phyloP scores from a whole-genome alignment of 2,329 filamentous ascomycete genomes.

The Aspergillus thermomutatus region DNA sequence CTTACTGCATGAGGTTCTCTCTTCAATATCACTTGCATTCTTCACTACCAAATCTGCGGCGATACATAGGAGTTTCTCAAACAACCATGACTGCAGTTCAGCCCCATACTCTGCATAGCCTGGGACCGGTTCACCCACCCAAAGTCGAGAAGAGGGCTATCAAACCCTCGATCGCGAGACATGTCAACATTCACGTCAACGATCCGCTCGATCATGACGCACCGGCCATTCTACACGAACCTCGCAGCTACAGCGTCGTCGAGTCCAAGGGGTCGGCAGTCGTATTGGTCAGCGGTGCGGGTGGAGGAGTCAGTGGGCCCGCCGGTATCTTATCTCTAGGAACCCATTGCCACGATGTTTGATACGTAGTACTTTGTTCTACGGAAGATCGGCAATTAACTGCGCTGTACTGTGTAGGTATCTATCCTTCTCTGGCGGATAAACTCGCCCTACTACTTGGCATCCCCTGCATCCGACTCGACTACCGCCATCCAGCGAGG shows the following conservation, averaged over 20 bases:
- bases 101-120: neutral
- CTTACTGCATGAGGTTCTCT: neutral
- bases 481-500: conserved; percentile 38
- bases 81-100: neutral
- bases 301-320: conserved; percentile 41
- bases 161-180: conserved; percentile 13
- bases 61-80: neutral
- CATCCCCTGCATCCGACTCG: conserved; percentile 40
- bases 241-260: conserved; percentile 20
- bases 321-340: conserved; percentile 27
- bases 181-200: conserved; percentile 15
- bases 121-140: conserved; percentile 14
- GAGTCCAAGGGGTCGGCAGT: conserved; percentile 18
- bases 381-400: neutral
- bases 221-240: conserved; percentile 31
- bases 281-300: conserved; percentile 32
- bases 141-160: conserved; percentile 9
- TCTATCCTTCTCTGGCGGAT: conserved; percentile 40
- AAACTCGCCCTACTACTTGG: conserved; percentile 39
- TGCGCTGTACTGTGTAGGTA: conserved; percentile 11
- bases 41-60: neutral
- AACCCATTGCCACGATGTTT: neutral
- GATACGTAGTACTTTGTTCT: neutral
- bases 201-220: conserved; percentile 22
- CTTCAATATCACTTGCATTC: neutral